Conservation (phyloP, 805 yeast species). For the Cyberlindnera nakhonratchasimensis region DNA sequence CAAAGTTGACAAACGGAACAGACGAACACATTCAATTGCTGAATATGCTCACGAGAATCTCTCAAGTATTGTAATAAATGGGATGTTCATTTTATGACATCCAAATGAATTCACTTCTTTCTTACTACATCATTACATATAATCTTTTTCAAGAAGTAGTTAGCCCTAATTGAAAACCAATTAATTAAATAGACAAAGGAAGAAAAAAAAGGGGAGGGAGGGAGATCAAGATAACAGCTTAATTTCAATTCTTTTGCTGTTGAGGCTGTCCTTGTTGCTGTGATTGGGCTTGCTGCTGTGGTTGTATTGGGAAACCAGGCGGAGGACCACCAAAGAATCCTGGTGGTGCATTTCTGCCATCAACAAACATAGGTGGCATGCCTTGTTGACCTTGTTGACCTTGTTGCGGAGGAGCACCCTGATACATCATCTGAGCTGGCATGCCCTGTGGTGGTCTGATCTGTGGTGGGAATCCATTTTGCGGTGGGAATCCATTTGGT, state of each 20-base stretch:
- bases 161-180: neutral
- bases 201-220: no score
- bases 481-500: slow-evolving; percentile 19
- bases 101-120: neutral
- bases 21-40: slow-evolving; percentile 84
- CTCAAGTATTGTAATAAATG: slow-evolving; percentile 29
- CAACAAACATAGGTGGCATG: slow-evolving; percentile 10
- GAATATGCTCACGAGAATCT: slow-evolving; percentile 55
- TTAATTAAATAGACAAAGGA: neutral
- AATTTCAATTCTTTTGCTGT: slow-evolving; percentile 3
- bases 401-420: slow-evolving; percentile 6
- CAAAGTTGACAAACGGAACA: slow-evolving; percentile 74
- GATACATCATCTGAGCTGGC: slow-evolving; percentile 18
- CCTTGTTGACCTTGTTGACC: slow-evolving; percentile 10
- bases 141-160: neutral
- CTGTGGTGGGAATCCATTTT: slow-evolving; percentile 13
- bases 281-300: slow-evolving; percentile 10
- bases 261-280: slow-evolving; percentile 5
- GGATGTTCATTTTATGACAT: neutral
- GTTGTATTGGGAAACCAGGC: slow-evolving; percentile 16
- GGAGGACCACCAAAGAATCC: slow-evolving; percentile 26
- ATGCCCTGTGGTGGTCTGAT: slow-evolving; percentile 11
- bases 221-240: no score
- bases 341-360: slow-evolving; percentile 21
- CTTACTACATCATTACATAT: neutral